These are phyloP conservation scores for Quercus tomentella DNA, from an alignment of 331 rosid genomes.

Conservation along the genomic window DNA sequence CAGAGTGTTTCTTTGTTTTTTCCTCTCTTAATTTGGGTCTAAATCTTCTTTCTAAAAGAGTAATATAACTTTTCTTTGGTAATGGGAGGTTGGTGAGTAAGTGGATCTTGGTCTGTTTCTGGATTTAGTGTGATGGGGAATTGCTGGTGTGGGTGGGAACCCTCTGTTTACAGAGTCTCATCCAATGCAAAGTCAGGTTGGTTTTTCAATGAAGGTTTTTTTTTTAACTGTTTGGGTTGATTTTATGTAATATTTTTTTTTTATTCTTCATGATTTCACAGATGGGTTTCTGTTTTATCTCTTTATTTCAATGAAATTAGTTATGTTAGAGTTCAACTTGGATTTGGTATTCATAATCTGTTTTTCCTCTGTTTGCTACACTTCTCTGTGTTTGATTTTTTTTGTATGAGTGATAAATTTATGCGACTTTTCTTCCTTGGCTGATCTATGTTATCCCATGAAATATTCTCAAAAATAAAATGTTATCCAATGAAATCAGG, in stretches of 20 bases:
- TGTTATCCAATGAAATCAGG: neutral
- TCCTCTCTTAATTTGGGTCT: neutral
- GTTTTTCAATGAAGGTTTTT: conserved; percentile 2
- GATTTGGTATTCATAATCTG: conserved; percentile 2
- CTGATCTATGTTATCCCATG: neutral
- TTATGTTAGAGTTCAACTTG: neutral
- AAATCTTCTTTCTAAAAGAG: conserved; percentile 20
- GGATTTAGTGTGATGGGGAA: conserved; percentile 69
- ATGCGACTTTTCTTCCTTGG: neutral
- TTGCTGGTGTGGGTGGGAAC: conserved; percentile 65
- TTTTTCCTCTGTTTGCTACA: conserved; percentile 16
- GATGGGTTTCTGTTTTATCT: conserved; percentile 5
- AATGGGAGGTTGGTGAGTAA: conserved; percentile 43
- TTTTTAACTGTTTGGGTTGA: neutral
- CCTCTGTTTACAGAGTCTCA: conserved; percentile 76
- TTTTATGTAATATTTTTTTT: conserved; percentile 1
- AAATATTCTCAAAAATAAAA: neutral
- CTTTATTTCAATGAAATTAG: conserved; percentile 14
- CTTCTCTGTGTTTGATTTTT: neutral
- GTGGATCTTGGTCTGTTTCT: conserved; percentile 20
- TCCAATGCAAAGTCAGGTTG: conserved; percentile 90
- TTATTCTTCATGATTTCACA: neutral
- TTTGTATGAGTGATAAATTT: neutral
- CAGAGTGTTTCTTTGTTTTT: neutral
- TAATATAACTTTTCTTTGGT: conserved; percentile 20